Percentiles rank a stretch among this genome's conserved stretches.
Evolutionary conservation across 768 basidiomycete genomes (phyloP).

Genomic region (Strobilomyces echinocephalus): DNA sequence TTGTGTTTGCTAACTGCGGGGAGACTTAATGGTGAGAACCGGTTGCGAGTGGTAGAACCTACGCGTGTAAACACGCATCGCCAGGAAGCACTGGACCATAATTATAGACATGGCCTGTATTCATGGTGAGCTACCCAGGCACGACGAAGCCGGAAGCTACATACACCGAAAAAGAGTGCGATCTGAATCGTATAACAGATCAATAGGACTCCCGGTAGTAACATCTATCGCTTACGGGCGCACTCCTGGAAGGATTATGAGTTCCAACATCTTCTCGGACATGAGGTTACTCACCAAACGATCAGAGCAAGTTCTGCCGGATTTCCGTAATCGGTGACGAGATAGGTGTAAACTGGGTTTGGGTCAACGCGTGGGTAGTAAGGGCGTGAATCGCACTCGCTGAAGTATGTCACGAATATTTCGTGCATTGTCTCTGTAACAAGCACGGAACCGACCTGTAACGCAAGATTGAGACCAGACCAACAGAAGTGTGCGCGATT

Average conservation of each 20-base stretch:
- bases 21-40: neutral
- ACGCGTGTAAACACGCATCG: constrained; percentile 47
- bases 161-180: constrained; percentile 38
- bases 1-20: constrained; percentile 46
- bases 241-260: constrained; percentile 18
- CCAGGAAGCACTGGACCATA: constrained; percentile 53
- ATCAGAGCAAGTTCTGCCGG: constrained; percentile 26
- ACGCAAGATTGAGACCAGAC: neutral
- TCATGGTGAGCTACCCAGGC: neutral
- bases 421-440: constrained; percentile 51
- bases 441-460: constrained; percentile 47
- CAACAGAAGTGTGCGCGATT: neutral
- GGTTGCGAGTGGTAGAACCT: neutral
- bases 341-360: constrained; percentile 43
- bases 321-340: constrained; percentile 35
- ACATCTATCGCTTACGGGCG: constrained; percentile 12
- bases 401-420: constrained; percentile 46
- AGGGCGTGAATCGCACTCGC: constrained; percentile 24
- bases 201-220: neutral
- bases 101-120: constrained; percentile 37
- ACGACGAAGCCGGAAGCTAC: neutral
- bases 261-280: neutral
- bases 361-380: neutral
- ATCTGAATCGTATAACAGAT: constrained; percentile 28
- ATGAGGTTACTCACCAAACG: constrained; percentile 37